Base-by-base conservation (phyloP, 2,329 filamentous ascomycete species). In the Phyllosticta citrichinensis region DNA sequence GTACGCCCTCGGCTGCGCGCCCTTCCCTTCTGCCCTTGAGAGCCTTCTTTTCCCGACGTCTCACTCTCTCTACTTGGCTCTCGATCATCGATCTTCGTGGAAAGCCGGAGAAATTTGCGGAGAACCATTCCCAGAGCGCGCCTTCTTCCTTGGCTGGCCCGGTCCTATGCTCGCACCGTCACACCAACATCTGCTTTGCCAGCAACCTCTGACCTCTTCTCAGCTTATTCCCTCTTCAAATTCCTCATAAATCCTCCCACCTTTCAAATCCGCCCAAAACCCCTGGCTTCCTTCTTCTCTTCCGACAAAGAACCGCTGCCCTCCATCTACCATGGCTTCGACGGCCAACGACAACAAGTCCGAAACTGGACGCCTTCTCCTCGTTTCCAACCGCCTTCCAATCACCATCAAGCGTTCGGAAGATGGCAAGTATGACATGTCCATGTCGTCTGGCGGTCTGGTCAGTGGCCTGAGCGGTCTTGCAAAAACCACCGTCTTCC, bases 381-480 rank as follows among this genome's bases (percentile, higher is more conserved):
- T 97, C 55, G 87, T 97, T 68, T 97, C 93, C 40, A 99, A 99
- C 74, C 89, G 94, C 60, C 82, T 97, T 52, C 93, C 94, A 62
- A 95, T 97, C 74, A 97, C 93, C 65, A 96, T 97, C 78, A 97
- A 97, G 79, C 87, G 90, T 66, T 87, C 87, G 58, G 90, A 94
- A 58, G 90, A 96, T 80, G 92, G 91, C 69, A 87, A 88, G 73
- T 99, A 96, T 79, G 84, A 87, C 70, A 96, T 96, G 75, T 91
- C 88, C 73, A 96, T 97, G 89, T 97, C 93, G 55, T 97, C 94
- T 1, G 94, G 94, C 62, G 94, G 94, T 51, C 83, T 99, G 51
- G 94, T 97, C 69, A 96, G 91, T 57, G 94, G 94, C 20, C 81
- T 99, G 63, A 96, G 90, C 66, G 94, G 94, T 25, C 79, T 97